A percentile compares a stretch with the other conserved stretches of the same genome.
These are phyloP conservation scores for Paramecium octaurelia DNA, from an alignment of 73 alveolate genomes.

Conservation along the genomic window DNA sequence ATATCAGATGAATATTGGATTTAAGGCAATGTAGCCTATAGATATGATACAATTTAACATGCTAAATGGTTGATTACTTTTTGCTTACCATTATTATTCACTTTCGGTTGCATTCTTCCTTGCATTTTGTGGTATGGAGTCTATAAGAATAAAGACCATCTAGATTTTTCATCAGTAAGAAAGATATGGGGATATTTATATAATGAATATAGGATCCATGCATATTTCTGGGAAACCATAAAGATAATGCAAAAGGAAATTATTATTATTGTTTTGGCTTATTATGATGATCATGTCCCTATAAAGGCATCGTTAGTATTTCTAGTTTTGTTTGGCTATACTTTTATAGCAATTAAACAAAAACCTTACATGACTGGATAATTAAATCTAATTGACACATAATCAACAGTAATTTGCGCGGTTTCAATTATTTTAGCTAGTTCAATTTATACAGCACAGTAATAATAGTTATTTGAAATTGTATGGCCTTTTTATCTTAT, in stretches of 20 bases:
- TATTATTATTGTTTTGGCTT: neutral
- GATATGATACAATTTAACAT: neutral
- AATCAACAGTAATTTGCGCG: neutral
- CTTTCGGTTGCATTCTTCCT: neutral
- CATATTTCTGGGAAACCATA: constrained; percentile 23
- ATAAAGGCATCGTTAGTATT: neutral
- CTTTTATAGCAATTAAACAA: neutral
- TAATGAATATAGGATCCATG: neutral
- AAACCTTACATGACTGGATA: neutral
- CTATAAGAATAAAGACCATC: neutral
- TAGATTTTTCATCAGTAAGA: neutral
- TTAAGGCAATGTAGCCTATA: neutral
- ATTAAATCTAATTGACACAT: neutral
- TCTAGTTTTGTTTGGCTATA: neutral
- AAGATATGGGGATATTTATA: neutral
- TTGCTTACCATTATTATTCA: neutral
- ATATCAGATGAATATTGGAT: constrained; percentile 31
- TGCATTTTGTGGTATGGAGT: neutral
- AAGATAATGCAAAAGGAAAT: neutral
- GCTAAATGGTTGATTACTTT: neutral
- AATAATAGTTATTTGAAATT: neutral
- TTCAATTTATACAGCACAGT: neutral
- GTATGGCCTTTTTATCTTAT: neutral
- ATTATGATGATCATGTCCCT: neutral
- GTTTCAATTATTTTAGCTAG: neutral